These are phyloP conservation scores for Cercospora canescens DNA, from an alignment of 2,329 filamentous ascomycete genomes.

Conservation along the genomic window DNA sequence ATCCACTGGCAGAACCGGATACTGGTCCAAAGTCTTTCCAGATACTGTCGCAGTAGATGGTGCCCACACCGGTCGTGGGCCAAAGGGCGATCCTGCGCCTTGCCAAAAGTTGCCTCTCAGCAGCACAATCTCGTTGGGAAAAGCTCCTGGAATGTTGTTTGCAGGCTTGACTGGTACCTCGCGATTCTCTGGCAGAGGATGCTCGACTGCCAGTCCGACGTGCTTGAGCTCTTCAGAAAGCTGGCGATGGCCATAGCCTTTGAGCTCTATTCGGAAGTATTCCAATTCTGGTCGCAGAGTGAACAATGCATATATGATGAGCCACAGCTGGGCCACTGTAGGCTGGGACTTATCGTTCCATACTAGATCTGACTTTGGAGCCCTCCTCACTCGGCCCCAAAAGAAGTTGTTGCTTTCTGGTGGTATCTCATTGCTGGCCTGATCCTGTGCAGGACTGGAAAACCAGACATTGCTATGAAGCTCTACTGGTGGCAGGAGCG, in stretches of 20 bases:
- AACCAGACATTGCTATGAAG: conserved; percentile 43
- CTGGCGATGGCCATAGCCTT: conserved; percentile 39
- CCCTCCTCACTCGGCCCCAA: conserved; percentile 49
- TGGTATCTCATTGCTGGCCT: conserved; percentile 28
- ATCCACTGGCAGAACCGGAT: conserved; percentile 45
- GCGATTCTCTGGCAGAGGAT: conserved; percentile 39
- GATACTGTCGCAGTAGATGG: conserved; percentile 24
- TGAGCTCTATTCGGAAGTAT: conserved; percentile 45
- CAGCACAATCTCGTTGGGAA: conserved; percentile 47
- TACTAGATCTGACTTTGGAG: conserved; percentile 43
- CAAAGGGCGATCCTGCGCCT: conserved; percentile 45
- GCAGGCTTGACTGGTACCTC: conserved; percentile 23
- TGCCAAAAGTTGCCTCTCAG: conserved; percentile 53
- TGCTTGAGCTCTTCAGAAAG: conserved; percentile 43
- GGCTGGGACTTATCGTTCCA: conserved; percentile 43
- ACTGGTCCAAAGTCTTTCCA: conserved; percentile 32
- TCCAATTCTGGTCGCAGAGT: conserved; percentile 47
- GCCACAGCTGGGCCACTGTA: conserved; percentile 49
- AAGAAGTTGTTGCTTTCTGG: conserved; percentile 35
- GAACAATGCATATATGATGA: conserved; percentile 48
- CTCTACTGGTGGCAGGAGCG: conserved; percentile 27
- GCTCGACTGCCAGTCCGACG: conserved; percentile 45
- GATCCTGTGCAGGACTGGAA: conserved; percentile 22
- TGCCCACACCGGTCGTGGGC: conserved; percentile 41
- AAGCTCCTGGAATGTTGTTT: conserved; percentile 29